Evolutionary conservation across 2,329 filamentous ascomycete species (phyloP), one percentile per base, ranked within the genome.

Genomic region (Cordyceps tenuipes): DNA sequence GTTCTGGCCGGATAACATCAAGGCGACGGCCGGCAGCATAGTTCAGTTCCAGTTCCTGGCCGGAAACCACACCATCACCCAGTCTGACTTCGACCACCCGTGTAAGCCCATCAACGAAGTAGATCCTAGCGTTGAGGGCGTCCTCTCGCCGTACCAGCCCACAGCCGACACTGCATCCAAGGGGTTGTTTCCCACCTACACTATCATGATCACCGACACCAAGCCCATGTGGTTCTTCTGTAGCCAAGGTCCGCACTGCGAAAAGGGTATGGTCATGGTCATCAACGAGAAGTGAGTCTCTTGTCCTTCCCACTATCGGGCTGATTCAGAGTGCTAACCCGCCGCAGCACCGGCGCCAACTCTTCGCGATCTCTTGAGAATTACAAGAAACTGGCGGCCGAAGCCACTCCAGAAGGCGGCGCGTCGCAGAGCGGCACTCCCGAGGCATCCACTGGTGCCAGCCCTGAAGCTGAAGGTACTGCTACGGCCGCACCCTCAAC

Each of bases 211-310:
- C 71, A 86, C 85, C 68, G 79, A 84, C 72, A 82, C 80, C 49
- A 86, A 80, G 59, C 89, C 90, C 34, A 78, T 92, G 64, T 94
- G 90, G 89, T 76, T 89, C 64, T 93, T 88, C 79, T 93, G 89
- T 75, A 85, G 84, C 34, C 86, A 91, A 72, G 84, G 71, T 50
- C 82, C 79, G 68, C 90, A 94, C 76, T 94, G 89, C 73, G 82
- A 91, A 72, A 75, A 70, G 52, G 88, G 88, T 63, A 91, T 91
- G 87, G 80, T 82, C 61, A 87, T 89, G 76, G 87, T 89, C 36
- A 85, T 91, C 70, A 91, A 92, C 73, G 83, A 83, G 75, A 79
- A 87, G 85, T 88, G 74, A 74, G 85, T 74, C 21, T 21, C n/a
- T 12, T 43, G 10, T 36, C 17, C 17, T 43, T 43, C 39, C 39